A percentile compares a stretch with the other conserved stretches of the same genome.
phyloP scores from a whole-genome alignment of 2,329 filamentous ascomycete genomes.

The Berkeleyomyces basicola region DNA sequence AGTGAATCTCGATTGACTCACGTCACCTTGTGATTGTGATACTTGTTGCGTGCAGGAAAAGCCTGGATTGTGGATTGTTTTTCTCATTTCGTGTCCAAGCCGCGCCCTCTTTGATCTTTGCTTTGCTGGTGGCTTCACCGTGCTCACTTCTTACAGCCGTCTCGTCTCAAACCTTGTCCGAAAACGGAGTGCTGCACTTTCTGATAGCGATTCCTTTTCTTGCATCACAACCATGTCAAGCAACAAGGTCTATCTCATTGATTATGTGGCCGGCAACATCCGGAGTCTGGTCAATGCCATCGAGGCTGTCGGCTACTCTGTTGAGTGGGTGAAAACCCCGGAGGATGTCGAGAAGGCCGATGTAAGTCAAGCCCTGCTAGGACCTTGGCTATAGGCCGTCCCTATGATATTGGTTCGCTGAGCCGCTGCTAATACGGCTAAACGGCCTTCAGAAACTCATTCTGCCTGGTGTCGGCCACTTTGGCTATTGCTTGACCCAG shows the following conservation, averaged over 20 bases:
- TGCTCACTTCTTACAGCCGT: neutral
- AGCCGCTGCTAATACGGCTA: constrained; percentile 1
- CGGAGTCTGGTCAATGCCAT: constrained; percentile 94
- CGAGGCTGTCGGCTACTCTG: constrained; percentile 81
- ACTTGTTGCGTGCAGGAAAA: neutral
- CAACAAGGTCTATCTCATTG: constrained; percentile 56
- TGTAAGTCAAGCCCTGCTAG: constrained; percentile 30
- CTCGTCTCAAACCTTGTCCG: constrained; percentile 1
- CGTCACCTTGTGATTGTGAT: neutral
- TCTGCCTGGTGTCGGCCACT: constrained; percentile 90
- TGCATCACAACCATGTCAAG: constrained; percentile 32
- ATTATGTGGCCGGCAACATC: constrained; percentile 95
- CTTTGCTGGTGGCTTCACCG: too few species aligned
- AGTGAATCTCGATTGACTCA: neutral
- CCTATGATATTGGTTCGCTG: neutral
- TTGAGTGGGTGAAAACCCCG: constrained; percentile 80
- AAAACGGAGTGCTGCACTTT: constrained; percentile 10
- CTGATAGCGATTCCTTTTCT: neutral
- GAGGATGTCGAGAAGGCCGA: constrained; percentile 73
- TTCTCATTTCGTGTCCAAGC: neutral
- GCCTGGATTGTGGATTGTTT: neutral
- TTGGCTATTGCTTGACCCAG: constrained; percentile 84
- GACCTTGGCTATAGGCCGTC: neutral
- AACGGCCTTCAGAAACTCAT: constrained; percentile 59
- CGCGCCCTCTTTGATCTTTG: too few species aligned